Evolutionary conservation across 208 protist species (phyloP), one percentile per base, ranked within the genome.

Genomic region (Angomonas deanei): DNA sequence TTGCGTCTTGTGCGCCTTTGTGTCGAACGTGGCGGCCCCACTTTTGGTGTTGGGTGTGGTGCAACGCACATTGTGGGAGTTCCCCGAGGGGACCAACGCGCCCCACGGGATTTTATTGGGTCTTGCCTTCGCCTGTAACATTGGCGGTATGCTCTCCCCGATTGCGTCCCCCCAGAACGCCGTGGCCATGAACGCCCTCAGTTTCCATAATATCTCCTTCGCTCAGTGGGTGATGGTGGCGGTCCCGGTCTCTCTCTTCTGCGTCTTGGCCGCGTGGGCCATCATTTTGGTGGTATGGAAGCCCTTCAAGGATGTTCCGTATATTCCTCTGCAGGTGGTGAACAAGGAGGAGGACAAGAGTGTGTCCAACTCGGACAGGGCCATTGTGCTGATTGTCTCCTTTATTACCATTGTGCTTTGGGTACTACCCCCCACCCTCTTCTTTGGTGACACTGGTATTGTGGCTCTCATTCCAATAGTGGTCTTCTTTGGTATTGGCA

Each of bases 141-240:
- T 98, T 32, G 94, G 92, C n/a, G 94, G 94, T 21, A 98, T 98
- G 94, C 80, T 97, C 23, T 96, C 90, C 0, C 95, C 95, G 23
- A 96, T 97, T 54, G 92, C 93, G 5, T 97, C 91, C 6, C 95
- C 95, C 50, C 93, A 97, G 78, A 98, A 97, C 77, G 94, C 91
- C 15, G 82, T 97, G 6, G 88, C 92, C n/a, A 80, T 96, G 46
- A 77, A 74, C 5, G 76, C 81, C 21, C 78, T 97, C 11, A 74
- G 75, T 60, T 85, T 88, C 63, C 78, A 88, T 55, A 78, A 84
- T 27, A 79, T 97, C 2, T 85, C 79, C 26, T 97, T 97, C 61
- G 73, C 78, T 17, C 46, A 68, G 70, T 97, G 93, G 93, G 83
- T 93, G 17, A 67, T 62, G 19, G 76, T 94, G 50, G 84, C 88